Evolutionary conservation across 2,329 filamentous ascomycete species (phyloP), one percentile per base, ranked within the genome.

Genomic region (Penicillium sumatraense): DNA sequence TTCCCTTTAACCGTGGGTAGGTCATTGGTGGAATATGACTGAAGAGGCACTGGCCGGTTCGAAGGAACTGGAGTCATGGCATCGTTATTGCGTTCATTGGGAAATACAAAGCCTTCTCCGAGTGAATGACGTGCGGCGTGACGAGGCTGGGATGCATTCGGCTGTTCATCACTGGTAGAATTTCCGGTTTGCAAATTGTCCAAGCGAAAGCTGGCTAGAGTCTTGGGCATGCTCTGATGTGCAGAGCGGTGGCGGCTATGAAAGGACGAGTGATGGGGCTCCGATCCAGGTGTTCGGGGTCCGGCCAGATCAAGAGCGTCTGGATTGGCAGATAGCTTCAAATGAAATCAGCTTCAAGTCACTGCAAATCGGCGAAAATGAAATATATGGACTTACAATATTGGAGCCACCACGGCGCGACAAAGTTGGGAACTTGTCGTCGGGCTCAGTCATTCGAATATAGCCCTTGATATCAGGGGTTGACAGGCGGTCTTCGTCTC

Each of bases 11-110:
- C 80, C 7, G 92, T 96, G 4, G 92, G 90, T 18, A 97, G 82
- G 68, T 98, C 93, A 73, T 89, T 95, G 51, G 91, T 87, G 9
- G 95, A 97, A 78, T 90, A 97, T 41, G 89, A 88, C 75, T 93
- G 90, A 54, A 96, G 55, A 9, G 74, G 71, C 4, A 64, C 66
- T 16, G 77, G 77, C 20, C 77, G 74, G 62, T 61, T 83, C 23
- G 68, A 62, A n/a, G 64, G 46, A 40, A 63, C 61, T 14, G 70
- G 53, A 21, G 65, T 60, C 14, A 62, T 53, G 3, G 57, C 57
- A 21, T 73, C 71, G 26, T 67, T 61, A 13, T 53, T 58, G 8
- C 59, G 61, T 14, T 73, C 70, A 49, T 70, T 68, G 26, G 69
- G 67, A 46, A 68, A 71, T 20, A 66, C 61, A 26, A 76, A 48